Base-by-base conservation (phyloP, 495 filamentous ascomycete species). In the Neurospora discreta region DNA sequence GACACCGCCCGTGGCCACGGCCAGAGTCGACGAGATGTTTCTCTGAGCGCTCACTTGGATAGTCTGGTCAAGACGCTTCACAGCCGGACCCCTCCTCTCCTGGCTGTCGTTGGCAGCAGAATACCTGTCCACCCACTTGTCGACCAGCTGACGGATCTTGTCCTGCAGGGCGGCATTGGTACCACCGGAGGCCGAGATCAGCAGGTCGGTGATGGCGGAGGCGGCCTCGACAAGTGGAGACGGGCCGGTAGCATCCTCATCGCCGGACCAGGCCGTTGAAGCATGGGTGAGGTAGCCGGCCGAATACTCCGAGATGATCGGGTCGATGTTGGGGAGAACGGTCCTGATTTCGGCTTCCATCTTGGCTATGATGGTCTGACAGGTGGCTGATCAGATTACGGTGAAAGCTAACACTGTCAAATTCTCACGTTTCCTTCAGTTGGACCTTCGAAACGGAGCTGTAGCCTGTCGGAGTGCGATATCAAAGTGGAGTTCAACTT, bases 271-370 rank as follows among this genome's bases (percentile, higher is more conserved):
- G 67, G 90, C 86, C 72, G 90, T 93, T 39, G 94, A 92, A 71
- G 95, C 95, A 85, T 98, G 95, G 77, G 89, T 93, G 73, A 99
- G 85, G 79, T 98, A 98, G 43, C 95, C 96, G 74, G 93, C 91
- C 26, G 95, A 94, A 79, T 99, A 99, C 79, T 96, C 92, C 43
- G 93, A 93, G 69, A 99, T 84, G 71, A 97, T 88, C 60, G 90
- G 92, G 81, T 99, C 95, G 71, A 97, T 90, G 74, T 91, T 90
- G 68, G 95, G 95, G 71, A 99, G 89, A 75, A 91, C 89, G 39
- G 91, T 85, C 80, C 91, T 90, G 77, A 99, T 92, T 86, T 98
- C 92, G 75, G 91, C 85, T 82, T 99, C 95, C 95, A 99, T 99
- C 7, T 65, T 65, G 52, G 52, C 26, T 65, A 65, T 26, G 52